Evolutionary conservation across 306 rosid species (phyloP), one percentile per base, ranked within the genome.

Genomic region (Delonix regia): DNA sequence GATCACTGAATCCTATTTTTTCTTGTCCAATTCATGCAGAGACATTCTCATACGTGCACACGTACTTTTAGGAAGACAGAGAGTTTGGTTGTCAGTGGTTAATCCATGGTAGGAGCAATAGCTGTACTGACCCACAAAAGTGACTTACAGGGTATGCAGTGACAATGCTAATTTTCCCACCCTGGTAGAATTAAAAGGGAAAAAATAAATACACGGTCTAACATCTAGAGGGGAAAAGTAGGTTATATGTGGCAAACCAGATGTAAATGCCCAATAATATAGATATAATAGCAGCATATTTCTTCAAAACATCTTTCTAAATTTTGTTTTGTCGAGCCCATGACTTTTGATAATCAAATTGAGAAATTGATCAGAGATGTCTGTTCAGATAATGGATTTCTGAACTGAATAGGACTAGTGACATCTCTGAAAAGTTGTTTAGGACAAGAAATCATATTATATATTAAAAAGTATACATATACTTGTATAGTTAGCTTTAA

Each of bases 21-120:
- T 66, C 53, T 56, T 71, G 70, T 67, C 45, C 85, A 75, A 45
- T 82, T 77, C 84, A 71, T 77, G 76, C 78, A 71, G 75, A 75
- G 65, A 49, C 57, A 56, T 68, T 76, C 75, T 38, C 80, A 76
- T 81, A 66, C 56, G 48, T 38, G 83, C 78, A 45, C 75, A 75
- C 76, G 51, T 88, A 28, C 41, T 13, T 62, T 27, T 67, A 57
- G 47, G 16, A 12, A 39, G 49, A 38, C 70, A 19, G 33, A 57
- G 33, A 9, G 19, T 16, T 64, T 64, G 16, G 48, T n/a, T 36
- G 1, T 64, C 70, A n/a, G 70, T 64, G 70, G 48, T 64, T 36
- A 64, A 19, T 64, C 24, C 68, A 56, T 79, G 41, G 73, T 71
- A 81, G 66, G 85, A 78, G n/a, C 15, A 69, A 77, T 67, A 76